Percentiles rank a stretch among this genome's conserved stretches.
Conservation (phyloP, 1,284 basidiomycete species). For the Ganoderma leucocontextum region DNA sequence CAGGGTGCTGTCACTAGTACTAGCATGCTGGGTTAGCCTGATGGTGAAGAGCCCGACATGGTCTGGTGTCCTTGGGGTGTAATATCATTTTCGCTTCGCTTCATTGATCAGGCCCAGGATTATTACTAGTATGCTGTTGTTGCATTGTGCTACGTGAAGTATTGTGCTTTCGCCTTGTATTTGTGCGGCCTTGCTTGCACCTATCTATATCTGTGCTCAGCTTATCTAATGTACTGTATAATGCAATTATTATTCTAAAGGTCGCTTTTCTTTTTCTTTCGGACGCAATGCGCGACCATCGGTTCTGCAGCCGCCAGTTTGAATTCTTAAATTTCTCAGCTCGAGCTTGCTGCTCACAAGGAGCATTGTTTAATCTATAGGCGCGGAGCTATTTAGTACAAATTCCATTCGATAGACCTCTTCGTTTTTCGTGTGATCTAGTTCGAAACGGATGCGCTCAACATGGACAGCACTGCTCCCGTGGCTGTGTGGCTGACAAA, state of each 20-base stretch:
- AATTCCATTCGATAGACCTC: too few species aligned
- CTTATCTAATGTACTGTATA: background rate
- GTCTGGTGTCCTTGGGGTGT: background rate
- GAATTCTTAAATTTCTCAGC: too few species aligned
- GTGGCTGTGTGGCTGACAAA: too few species aligned
- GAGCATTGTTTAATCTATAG: too few species aligned
- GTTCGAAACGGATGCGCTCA: too few species aligned
- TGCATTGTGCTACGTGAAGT: background rate
- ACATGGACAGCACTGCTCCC: too few species aligned
- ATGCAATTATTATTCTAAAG: background rate
- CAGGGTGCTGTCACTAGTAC: background rate
- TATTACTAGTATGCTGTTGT: background rate
- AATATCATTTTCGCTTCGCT: background rate
- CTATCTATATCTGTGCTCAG: background rate
- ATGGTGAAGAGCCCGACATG: background rate
- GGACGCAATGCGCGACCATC: too few species aligned
- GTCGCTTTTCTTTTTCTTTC: too few species aligned
- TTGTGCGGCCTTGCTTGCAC: background rate
- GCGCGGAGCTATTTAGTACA: too few species aligned
- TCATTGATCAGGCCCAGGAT: background rate
- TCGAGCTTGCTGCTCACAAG: too few species aligned
- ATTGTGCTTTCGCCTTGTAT: background rate
- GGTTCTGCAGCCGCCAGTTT: too few species aligned
- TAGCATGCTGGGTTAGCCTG: background rate
- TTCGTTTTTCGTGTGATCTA: too few species aligned